These are phyloP conservation scores for Fusarium clavum DNA, from an alignment of 2,329 filamentous ascomycete genomes.

Conservation along the genomic window DNA sequence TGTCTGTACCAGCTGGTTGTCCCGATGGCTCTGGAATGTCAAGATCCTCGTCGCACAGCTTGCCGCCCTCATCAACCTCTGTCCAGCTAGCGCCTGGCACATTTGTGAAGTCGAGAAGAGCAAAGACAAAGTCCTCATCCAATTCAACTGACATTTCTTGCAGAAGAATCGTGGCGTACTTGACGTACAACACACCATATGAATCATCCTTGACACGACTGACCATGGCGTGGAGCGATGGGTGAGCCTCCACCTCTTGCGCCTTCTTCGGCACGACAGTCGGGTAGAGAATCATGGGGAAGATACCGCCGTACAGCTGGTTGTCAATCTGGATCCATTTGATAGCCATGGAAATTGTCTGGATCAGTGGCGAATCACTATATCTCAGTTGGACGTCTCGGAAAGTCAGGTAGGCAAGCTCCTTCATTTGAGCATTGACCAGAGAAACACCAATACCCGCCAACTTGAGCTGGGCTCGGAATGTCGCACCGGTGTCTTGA, in stretches of 20 bases:
- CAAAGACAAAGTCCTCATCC: slow-evolving; percentile 98
- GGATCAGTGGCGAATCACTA: slow-evolving; percentile 91
- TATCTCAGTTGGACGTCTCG: slow-evolving; percentile 91
- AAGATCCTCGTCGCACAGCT: slow-evolving; percentile 87
- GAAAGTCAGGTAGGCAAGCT: slow-evolving; percentile 93
- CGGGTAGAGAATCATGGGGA: slow-evolving; percentile 96
- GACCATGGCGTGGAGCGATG: slow-evolving; percentile 90
- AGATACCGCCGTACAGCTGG: slow-evolving; percentile 96
- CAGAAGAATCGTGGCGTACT: slow-evolving; percentile 92
- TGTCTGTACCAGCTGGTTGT: slow-evolving; percentile 87
- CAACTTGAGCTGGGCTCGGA: slow-evolving; percentile 88
- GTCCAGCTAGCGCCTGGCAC: slow-evolving; percentile 88
- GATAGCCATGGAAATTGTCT: slow-evolving; percentile 88
- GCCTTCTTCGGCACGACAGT: slow-evolving; percentile 98
- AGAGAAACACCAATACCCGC: slow-evolving; percentile 93
- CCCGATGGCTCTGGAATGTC: slow-evolving; percentile 93
- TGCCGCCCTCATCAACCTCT: slow-evolving; percentile 76
- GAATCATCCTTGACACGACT: slow-evolving; percentile 98
- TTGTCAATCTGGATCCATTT: slow-evolving; percentile 99
- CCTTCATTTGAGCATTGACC: slow-evolving; percentile 90
- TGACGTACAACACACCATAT: slow-evolving; percentile 97
- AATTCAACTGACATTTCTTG: slow-evolving; percentile 99
- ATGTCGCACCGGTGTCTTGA: slow-evolving; percentile 86
- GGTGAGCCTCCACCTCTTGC: slow-evolving; percentile 95
- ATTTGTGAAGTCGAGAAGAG: slow-evolving; percentile 93